These are phyloP conservation scores for Effrenium voratum DNA, from an alignment of 73 alveolate species.

Conservation along the genomic window DNA sequence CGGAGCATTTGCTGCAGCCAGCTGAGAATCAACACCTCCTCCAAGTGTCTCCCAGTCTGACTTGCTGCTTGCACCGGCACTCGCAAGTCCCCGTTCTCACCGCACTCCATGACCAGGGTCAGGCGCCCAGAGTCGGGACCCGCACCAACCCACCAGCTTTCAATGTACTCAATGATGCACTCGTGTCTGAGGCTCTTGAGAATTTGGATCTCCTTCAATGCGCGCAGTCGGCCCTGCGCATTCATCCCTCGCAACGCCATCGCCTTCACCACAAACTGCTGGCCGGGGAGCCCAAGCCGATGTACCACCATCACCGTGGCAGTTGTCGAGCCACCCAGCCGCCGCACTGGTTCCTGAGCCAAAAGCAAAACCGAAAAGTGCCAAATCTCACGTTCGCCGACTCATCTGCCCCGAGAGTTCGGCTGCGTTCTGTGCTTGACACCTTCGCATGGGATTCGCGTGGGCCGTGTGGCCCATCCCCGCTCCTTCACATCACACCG, in stretches of 20 bases:
- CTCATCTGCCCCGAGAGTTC: not conserved
- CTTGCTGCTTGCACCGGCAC: conserved; percentile 76
- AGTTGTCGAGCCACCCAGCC: conserved; percentile 70
- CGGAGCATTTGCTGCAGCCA: conserved; percentile 81
- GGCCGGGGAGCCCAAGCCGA: conserved; percentile 43
- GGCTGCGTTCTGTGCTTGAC: no score
- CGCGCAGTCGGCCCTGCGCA: conserved; percentile 64
- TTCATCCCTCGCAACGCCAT: conserved; percentile 52
- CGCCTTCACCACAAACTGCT: conserved; percentile 79
- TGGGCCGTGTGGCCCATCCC: no score
- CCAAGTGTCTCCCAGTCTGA: conserved; percentile 28
- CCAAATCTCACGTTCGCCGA: not conserved
- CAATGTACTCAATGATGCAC: conserved; percentile 72
- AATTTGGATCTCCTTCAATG: conserved; percentile 47
- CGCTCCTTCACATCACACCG: no score
- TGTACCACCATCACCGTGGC: conserved; percentile 86
- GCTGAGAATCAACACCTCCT: conserved; percentile 43
- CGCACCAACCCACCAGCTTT: conserved; percentile 76
- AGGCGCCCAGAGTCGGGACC: conserved; percentile 75
- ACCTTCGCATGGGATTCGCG: no score
- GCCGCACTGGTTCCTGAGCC: conserved; percentile 49
- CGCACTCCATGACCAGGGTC: conserved; percentile 77
- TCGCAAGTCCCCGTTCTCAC: conserved; percentile 64
- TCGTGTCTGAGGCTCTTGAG: conserved; percentile 57
- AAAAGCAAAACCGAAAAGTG: not conserved